Evolutionary conservation across 306 rosid genomes (phyloP).

Genomic region (Astragalus glycyphyllos): DNA sequence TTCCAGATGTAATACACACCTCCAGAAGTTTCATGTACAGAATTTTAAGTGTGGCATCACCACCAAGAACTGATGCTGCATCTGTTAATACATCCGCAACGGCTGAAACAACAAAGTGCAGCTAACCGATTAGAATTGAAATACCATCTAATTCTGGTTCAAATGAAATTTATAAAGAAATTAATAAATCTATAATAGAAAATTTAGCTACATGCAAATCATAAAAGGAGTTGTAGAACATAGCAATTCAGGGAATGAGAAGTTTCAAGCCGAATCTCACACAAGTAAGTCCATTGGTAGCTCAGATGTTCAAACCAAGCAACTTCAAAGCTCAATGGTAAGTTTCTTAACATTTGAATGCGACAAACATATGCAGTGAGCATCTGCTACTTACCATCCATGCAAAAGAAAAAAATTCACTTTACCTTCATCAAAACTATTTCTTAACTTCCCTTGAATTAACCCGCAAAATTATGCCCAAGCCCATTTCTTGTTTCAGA

Average conservation of each 20-base stretch:
- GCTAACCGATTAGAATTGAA: slow-evolving; percentile 38
- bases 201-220: slow-evolving; percentile 23
- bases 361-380: slow-evolving; percentile 18
- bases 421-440: not conserved
- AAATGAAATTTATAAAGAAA: slow-evolving; percentile 18
- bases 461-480: slow-evolving; percentile 25
- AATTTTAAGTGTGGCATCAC: slow-evolving; percentile 87
- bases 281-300: slow-evolving; percentile 22
- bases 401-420: not conserved
- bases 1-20: slow-evolving; percentile 59
- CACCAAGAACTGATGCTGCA: slow-evolving; percentile 96
- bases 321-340: slow-evolving; percentile 13
- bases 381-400: slow-evolving; percentile 7
- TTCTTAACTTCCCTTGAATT: slow-evolving; percentile 4
- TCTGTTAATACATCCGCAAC: slow-evolving; percentile 98
- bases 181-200: slow-evolving; percentile 12
- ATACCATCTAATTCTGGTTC: slow-evolving; percentile 35
- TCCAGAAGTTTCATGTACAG: slow-evolving; percentile 84
- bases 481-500: not conserved
- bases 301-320: not conserved
- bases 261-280: not conserved
- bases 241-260: slow-evolving; percentile 31
- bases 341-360: not conserved
- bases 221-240: slow-evolving; percentile 26
- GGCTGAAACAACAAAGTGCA: slow-evolving; percentile 67